Conservation (phyloP, 2,329 filamentous ascomycete genomes). For the Bisporella sp. region DNA sequence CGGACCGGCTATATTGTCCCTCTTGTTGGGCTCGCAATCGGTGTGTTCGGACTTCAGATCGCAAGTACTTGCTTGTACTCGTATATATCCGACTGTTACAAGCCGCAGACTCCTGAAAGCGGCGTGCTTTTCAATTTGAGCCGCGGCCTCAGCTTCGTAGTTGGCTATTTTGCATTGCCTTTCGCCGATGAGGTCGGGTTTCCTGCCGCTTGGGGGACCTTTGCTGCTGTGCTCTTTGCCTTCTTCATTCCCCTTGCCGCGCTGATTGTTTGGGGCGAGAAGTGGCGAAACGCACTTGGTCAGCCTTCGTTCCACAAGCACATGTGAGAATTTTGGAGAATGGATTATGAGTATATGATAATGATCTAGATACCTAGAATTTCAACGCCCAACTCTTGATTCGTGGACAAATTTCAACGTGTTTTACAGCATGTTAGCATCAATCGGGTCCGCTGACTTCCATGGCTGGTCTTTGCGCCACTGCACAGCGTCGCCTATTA, state of each 20-base stretch:
- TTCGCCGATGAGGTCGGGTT: conserved; percentile 16
- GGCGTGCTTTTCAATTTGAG: conserved; percentile 22
- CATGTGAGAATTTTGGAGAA: conserved; percentile 4
- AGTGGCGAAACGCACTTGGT: conserved; percentile 16
- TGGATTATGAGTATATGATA: no score
- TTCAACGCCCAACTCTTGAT: no score
- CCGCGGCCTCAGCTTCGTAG: conserved; percentile 20
- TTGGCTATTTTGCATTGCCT: conserved; percentile 21
- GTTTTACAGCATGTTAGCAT: no score
- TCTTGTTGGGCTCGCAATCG: conserved; percentile 20
- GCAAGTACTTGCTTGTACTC: conserved; percentile 20
- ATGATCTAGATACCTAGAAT: no score
- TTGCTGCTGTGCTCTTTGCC: conserved; percentile 15
- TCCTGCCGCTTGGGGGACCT: conserved; percentile 20
- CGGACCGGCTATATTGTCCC: conserved; percentile 15
- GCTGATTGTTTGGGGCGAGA: conserved; percentile 21
- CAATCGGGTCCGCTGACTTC: no score
- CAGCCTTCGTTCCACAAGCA: conserved; percentile 17
- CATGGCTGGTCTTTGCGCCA: no score
- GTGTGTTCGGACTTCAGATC: conserved; percentile 23
- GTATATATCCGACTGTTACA: conserved; percentile 24
- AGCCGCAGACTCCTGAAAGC: conserved; percentile 20
- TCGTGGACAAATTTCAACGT: no score
- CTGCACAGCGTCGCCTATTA: no score
- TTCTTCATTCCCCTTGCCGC: conserved; percentile 18